These are phyloP conservation scores for Aspergillus sp. DNA, from an alignment of 2,329 filamentous ascomycete species.

Conservation along the genomic window DNA sequence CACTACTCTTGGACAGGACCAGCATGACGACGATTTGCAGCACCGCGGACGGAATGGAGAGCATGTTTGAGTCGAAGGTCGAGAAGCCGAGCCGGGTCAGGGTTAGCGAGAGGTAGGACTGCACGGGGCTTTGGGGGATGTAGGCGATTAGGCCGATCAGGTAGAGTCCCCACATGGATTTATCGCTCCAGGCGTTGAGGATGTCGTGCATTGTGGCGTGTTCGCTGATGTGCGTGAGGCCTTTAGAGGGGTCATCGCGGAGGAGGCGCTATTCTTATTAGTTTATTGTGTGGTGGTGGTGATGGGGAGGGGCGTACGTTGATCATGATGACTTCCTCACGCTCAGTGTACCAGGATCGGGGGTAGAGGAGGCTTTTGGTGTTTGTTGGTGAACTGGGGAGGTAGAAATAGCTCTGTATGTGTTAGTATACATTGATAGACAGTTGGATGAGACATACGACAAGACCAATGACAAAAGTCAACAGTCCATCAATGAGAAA, in stretches of 20 bases:
- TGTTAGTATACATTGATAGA: slow-evolving; percentile 20
- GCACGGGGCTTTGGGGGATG: slow-evolving; percentile 46
- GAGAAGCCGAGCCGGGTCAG: slow-evolving; percentile 32
- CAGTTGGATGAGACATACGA: slow-evolving; percentile 23
- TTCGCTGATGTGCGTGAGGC: slow-evolving; percentile 43
- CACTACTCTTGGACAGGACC: slow-evolving; percentile 41
- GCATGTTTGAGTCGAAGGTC: slow-evolving; percentile 27
- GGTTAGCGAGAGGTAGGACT: slow-evolving; percentile 52
- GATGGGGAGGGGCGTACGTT: slow-evolving; percentile 11
- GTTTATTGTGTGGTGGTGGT: background rate
- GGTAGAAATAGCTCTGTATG: slow-evolving; percentile 20
- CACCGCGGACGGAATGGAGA: slow-evolving; percentile 21
- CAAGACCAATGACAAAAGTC: slow-evolving; percentile 39
- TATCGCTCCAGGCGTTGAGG: slow-evolving; percentile 42
- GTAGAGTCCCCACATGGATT: slow-evolving; percentile 48
- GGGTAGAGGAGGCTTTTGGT: slow-evolving; percentile 19
- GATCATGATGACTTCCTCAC: slow-evolving; percentile 25
- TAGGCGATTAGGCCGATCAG: slow-evolving; percentile 41
- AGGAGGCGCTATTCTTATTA: slow-evolving; percentile 37
- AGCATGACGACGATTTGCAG: slow-evolving; percentile 52
- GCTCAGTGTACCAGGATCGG: slow-evolving; percentile 21
- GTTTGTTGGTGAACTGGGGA: slow-evolving; percentile 22
- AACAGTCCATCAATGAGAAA: slow-evolving; percentile 42
- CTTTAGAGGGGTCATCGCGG: slow-evolving; percentile 53
- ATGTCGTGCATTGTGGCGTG: slow-evolving; percentile 41